A percentile compares a stretch with the other conserved stretches of the same genome.
Evolutionary conservation across 345 rosid species (phyloP).

Genomic region (Salix dunnii): DNA sequence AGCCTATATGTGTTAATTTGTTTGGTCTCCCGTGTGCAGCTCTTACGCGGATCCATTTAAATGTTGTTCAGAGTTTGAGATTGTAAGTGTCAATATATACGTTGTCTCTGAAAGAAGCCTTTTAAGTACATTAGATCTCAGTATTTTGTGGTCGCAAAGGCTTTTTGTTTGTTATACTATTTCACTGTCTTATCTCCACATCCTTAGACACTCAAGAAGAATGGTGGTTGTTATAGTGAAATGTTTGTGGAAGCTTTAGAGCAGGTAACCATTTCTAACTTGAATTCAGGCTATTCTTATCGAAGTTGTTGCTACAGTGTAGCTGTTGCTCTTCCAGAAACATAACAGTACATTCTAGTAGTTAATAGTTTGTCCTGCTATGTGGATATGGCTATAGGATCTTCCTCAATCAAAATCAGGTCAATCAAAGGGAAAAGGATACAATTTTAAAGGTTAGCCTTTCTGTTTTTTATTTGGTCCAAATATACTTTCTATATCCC

Average conservation of each 20-base stretch:
- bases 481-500: neutral
- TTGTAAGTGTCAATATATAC: constrained; percentile 25
- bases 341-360: neutral
- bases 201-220: constrained; percentile 38
- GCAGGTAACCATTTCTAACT: constrained; percentile 27
- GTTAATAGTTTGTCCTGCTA: constrained; percentile 9
- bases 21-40: constrained; percentile 30
- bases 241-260: constrained; percentile 44
- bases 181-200: neutral
- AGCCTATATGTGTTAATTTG: constrained; percentile 2
- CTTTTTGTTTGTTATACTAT: neutral
- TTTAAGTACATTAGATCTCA: neutral
- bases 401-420: constrained; percentile 17
- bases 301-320: neutral
- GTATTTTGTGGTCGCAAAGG: neutral
- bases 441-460: constrained; percentile 39
- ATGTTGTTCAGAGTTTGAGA: constrained; percentile 37
- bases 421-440: constrained; percentile 23
- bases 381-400: constrained; percentile 36
- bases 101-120: neutral
- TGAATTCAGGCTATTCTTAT: constrained; percentile 3
- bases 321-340: neutral
- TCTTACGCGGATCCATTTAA: constrained; percentile 38
- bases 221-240: constrained; percentile 30
- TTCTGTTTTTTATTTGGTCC: neutral